Conservation (phyloP, 2,329 filamentous ascomycete species). For the Cytospora schulzeri region DNA sequence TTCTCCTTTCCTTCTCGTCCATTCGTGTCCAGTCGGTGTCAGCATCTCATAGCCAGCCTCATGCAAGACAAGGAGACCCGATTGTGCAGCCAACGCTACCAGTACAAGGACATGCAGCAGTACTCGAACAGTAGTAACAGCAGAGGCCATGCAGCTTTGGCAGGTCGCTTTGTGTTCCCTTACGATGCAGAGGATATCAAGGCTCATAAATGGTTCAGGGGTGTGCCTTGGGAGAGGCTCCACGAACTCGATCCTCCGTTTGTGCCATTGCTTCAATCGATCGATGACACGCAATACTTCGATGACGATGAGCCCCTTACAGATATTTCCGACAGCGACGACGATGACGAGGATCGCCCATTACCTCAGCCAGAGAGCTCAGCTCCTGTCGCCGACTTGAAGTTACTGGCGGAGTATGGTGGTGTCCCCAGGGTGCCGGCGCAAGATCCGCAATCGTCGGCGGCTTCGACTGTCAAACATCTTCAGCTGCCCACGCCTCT, state of each 20-base stretch:
- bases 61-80: conserved; percentile 75
- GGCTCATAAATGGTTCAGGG: conserved; percentile 80
- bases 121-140: conserved; percentile 31
- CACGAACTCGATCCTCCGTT: conserved; percentile 76
- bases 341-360: conserved; percentile 26
- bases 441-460: conserved; percentile 4
- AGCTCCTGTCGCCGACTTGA: background rate
- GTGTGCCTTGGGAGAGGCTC: conserved; percentile 75
- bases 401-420: background rate
- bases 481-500: background rate
- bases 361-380: conserved; percentile 1
- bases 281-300: conserved; percentile 85
- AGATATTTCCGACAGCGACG: conserved; percentile 57
- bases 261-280: conserved; percentile 68
- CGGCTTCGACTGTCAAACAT: conserved; percentile 8
- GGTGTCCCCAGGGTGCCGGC: background rate
- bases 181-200: conserved; percentile 91
- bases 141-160: conserved; percentile 35
- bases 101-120: conserved; percentile 58
- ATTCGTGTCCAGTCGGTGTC: conserved; percentile 68
- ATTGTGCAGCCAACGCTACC: conserved; percentile 76
- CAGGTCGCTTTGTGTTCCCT: conserved; percentile 70
- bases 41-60: conserved; percentile 74
- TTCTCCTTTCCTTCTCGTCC: conserved; percentile 72
- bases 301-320: conserved; percentile 77